Evolutionary conservation across 129 eudicot genomes (phyloP).

Genomic region (Helichrysum umbraculigerum): DNA sequence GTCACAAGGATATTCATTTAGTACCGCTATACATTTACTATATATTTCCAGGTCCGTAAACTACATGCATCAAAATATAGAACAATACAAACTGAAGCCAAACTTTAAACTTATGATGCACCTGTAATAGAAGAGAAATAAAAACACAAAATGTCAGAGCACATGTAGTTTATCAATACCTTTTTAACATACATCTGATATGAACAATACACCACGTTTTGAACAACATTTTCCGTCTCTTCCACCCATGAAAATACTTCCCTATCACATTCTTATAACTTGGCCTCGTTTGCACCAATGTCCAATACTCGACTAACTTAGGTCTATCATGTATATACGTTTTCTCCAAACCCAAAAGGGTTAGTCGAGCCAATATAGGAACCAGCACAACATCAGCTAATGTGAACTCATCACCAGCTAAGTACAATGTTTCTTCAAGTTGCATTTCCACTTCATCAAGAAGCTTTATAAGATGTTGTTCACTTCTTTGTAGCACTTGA

Average conservation of each 20-base stretch:
- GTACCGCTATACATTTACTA: background rate
- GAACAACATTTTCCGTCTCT: conserved; percentile 56
- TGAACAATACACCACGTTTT: conserved; percentile 72
- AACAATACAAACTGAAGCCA: background rate
- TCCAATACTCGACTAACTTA: conserved; percentile 64
- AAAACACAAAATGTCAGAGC: background rate
- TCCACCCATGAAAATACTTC: conserved; percentile 77
- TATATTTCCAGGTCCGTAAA: background rate
- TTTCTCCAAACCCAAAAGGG: conserved; percentile 56
- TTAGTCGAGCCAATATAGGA: conserved; percentile 67
- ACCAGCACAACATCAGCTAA: conserved; percentile 75
- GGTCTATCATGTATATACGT: conserved; percentile 55
- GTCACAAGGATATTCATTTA: too few relatives aligned
- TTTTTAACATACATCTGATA: conserved; percentile 55
- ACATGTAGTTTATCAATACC: conserved; percentile 40
- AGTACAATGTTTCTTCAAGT: conserved; percentile 51
- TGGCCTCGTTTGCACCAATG: conserved; percentile 53
- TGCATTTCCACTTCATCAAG: conserved; percentile 78
- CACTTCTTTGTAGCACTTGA: conserved; percentile 50
- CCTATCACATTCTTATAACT: conserved; percentile 83
- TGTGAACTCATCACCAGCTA: conserved; percentile 69
- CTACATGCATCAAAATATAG: background rate
- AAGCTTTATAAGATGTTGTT: conserved; percentile 60
- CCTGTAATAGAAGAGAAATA: background rate
- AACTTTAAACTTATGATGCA: background rate